These are phyloP conservation scores for Taphrina communis DNA, from an alignment of 1,139 yeast genomes.

Conservation along the genomic window DNA sequence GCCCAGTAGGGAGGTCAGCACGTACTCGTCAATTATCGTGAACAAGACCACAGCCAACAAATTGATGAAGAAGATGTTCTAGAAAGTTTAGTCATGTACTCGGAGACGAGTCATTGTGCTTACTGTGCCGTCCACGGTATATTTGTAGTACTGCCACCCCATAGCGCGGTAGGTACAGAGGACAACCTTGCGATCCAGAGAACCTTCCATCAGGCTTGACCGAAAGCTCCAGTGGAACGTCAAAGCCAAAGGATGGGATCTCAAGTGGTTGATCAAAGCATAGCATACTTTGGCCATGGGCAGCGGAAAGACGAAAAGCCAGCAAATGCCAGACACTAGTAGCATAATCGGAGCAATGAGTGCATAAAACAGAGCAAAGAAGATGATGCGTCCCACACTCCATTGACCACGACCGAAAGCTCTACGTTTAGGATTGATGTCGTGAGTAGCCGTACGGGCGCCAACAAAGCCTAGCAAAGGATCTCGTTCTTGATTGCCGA, in stretches of 20 bases:
- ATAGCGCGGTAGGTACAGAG: conserved; percentile 89
- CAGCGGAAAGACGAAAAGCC: conserved; percentile 86
- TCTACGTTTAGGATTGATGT: conserved; percentile 54
- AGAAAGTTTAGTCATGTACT: background rate
- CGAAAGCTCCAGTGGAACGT: conserved; percentile 58
- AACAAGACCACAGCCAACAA: conserved; percentile 77
- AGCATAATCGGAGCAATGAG: conserved; percentile 71
- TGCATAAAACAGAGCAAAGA: conserved; percentile 73
- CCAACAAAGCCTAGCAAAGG: conserved; percentile 36
- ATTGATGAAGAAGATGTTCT: conserved; percentile 84
- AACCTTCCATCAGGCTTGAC: conserved; percentile 44
- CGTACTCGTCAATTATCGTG: conserved; percentile 78
- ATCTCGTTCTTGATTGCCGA: conserved; percentile 14
- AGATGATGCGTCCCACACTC: conserved; percentile 81
- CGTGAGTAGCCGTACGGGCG: conserved; percentile 32
- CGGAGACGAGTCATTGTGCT: background rate
- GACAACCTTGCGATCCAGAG: conserved; percentile 56
- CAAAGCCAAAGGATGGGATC: conserved; percentile 89
- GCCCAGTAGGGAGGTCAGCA: conserved; percentile 62
- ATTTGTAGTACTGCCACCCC: conserved; percentile 91
- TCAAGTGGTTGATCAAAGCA: conserved; percentile 74
- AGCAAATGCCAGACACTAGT: conserved; percentile 65
- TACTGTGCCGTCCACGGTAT: conserved; percentile 87
- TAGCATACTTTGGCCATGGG: conserved; percentile 85
- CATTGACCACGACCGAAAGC: conserved; percentile 92